Conservation (phyloP, 1,139 yeast genomes). For the Pichia norvegensis region DNA sequence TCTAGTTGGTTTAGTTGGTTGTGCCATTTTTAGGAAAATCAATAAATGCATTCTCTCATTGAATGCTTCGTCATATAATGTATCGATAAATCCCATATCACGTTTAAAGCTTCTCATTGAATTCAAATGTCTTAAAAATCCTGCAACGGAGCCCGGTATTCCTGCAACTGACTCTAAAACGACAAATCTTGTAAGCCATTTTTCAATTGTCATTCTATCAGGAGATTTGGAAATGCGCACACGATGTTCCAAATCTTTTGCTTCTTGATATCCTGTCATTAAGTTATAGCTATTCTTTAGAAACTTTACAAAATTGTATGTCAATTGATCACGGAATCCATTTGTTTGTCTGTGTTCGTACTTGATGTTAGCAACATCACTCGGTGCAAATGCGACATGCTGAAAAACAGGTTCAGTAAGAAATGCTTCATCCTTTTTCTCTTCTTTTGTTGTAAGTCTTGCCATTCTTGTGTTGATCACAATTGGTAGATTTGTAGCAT, state of each 20-base stretch:
- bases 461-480: conserved; percentile 8
- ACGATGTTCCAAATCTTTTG: conserved; percentile 27
- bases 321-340: conserved; percentile 44
- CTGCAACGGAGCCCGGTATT: conserved; percentile 74
- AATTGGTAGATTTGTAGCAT: conserved; percentile 3
- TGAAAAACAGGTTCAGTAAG: conserved; percentile 39
- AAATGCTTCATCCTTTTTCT: conserved; percentile 13
- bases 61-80: conserved; percentile 68
- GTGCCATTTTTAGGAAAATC: conserved; percentile 58
- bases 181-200: conserved; percentile 63
- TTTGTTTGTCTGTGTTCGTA: conserved; percentile 49
- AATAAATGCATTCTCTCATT: conserved; percentile 73
- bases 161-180: conserved; percentile 72
- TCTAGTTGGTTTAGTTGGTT: conserved; percentile 56
- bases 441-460: conserved; percentile 19
- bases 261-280: conserved; percentile 59
- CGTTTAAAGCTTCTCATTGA: conserved; percentile 52
- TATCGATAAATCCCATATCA: conserved; percentile 73
- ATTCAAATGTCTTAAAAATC: conserved; percentile 58
- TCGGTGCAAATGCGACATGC: conserved; percentile 44
- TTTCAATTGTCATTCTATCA: conserved; percentile 50
- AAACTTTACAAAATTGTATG: conserved; percentile 38
- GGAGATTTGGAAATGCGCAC: conserved; percentile 18
- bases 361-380: conserved; percentile 41
- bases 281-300: conserved; percentile 50